phyloP scores from a whole-genome alignment of 208 protist genomes.

The Novymonas esmeraldas region DNA sequence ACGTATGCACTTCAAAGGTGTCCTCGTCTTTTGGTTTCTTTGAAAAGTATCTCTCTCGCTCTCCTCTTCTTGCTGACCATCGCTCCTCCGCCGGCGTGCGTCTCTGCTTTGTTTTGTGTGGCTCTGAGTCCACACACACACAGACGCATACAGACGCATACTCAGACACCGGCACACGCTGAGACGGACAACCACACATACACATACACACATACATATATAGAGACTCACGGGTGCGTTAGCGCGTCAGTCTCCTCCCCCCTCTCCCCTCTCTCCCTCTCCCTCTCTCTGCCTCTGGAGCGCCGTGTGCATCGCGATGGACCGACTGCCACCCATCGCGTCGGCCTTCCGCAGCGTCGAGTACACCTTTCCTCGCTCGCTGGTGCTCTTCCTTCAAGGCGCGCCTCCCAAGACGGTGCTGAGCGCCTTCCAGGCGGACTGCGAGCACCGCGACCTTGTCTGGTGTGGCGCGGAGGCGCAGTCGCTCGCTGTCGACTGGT shows the following conservation, averaged over 20 bases:
- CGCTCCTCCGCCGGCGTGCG: no score
- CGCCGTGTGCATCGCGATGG: neutral
- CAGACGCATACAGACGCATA: no score
- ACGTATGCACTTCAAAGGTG: no score
- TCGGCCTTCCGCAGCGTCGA: conserved; percentile 15
- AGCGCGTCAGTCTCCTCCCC: neutral
- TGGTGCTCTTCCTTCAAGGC: conserved; percentile 75
- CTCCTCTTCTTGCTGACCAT: no score
- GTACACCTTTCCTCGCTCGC: conserved; percentile 41
- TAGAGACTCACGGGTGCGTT: neutral
- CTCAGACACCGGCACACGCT: no score
- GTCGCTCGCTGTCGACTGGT: conserved; percentile 49
- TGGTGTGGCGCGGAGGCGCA: conserved; percentile 63
- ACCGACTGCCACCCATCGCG: conserved; percentile 2
- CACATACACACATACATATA: neutral
- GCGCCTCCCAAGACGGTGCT: conserved; percentile 57
- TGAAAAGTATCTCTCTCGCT: no score
- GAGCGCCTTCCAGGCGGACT: conserved; percentile 70
- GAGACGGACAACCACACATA: no score
- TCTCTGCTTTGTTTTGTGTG: no score
- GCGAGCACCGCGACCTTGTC: conserved; percentile 38
- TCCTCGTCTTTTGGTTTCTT: no score
- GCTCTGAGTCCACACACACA: no score
- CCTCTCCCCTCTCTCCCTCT: neutral
- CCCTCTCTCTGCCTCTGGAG: neutral